Evolutionary conservation across 306 rosid species (phyloP), one percentile per base, ranked within the genome.

Genomic region (Vicia faba): DNA sequence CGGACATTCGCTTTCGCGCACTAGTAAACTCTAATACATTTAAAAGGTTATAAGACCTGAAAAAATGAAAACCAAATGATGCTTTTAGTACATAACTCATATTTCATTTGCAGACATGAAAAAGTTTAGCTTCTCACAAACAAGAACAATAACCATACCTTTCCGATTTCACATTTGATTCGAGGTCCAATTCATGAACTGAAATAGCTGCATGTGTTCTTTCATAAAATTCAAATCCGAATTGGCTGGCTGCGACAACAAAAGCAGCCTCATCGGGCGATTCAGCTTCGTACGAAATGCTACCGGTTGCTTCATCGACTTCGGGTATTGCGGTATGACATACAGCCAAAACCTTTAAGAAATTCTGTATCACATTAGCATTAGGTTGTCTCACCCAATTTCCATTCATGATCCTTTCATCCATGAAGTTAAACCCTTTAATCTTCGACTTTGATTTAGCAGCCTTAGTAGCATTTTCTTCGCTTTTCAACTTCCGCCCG

Each of bases 181-280:
- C 9, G 31, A 85, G 87, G 76, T 95, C 88, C 0, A 88, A 76
- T 75, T 90, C 99, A 13, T 40, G 86, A 65, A 90, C 28, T 19
- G 82, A 81, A 74, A 90, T 84, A 84, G 84, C 70, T 14, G 89
- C 71, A 63, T 86, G 92, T 55, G 84, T 79, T 78, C 97, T 84
- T 56, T 85, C 96, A 39, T 70, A 85, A 84, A 95, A 95, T 81
- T 88, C 95, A 78, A 95, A 95, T 23, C 99, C 99, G 8, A 90
- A 80, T 82, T 95, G 96, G 74, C 96, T 85, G 28, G 99, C 97
- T 72, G 97, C 99, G 76, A 95, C 86, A 68, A 95, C 92, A 66
- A 95, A 95, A 76, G 99, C 97, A 50, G 97, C 96, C 79, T 95
- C 99, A 62, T 95, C 99, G 0, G 99, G 99, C 16, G 99, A 95